Conservation (phyloP, 2,329 filamentous ascomycete species). For the Phialocephala sp. region DNA sequence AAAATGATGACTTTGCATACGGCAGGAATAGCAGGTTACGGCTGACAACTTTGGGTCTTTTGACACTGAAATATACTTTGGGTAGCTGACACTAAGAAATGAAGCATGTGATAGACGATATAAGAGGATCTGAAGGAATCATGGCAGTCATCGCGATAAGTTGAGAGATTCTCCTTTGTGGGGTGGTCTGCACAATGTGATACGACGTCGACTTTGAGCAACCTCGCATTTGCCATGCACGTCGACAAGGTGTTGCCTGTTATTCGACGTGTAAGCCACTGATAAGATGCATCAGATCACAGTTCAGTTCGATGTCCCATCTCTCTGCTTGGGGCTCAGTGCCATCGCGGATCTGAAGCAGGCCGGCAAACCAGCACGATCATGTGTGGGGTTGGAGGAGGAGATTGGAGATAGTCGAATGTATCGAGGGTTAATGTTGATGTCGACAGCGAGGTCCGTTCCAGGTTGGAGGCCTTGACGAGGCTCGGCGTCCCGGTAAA, state of each 20-base stretch:
- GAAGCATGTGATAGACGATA: neutral
- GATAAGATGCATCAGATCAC: neutral
- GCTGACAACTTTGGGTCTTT: neutral
- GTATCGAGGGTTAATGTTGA: neutral
- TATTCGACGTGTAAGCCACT: neutral
- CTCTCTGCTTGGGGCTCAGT: neutral
- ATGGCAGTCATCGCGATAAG: neutral
- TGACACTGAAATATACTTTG: neutral
- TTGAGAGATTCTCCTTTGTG: neutral
- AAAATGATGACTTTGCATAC: neutral
- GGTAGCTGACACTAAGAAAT: neutral
- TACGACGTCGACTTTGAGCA: neutral
- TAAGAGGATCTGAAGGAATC: neutral
- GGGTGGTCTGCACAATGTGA: neutral
- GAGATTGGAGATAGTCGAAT: too few species aligned
- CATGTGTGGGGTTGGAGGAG: neutral
- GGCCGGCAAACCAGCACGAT: neutral
- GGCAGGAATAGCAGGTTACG: neutral
- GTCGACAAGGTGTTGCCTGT: neutral
- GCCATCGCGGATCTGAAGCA: neutral
- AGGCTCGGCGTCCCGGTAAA: neutral
- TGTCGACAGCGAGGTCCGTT: too few species aligned
- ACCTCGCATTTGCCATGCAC: neutral
- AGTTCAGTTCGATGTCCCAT: neutral
- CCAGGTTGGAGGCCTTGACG: neutral